Conservation (phyloP, 2,329 filamentous ascomycete species). For the Apiospora malaysiana region DNA sequence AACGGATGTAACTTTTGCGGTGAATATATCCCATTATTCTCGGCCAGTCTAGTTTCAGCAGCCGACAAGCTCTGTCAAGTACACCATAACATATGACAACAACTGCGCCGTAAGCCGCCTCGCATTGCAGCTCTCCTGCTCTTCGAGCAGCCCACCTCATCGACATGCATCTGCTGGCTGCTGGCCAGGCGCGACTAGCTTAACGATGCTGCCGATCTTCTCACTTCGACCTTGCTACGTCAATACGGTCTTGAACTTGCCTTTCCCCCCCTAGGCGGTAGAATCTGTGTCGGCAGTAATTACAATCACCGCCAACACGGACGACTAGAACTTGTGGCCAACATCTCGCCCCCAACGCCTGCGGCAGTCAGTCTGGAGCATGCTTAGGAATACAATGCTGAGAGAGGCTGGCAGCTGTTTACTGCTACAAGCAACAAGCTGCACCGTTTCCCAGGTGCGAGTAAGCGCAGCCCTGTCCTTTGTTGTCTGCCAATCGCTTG, state of each 20-base stretch:
- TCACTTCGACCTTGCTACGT: background rate
- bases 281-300: background rate
- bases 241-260: background rate
- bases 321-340: background rate
- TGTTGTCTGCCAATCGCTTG: background rate
- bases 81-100: background rate
- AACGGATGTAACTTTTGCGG: slow-evolving; percentile 6
- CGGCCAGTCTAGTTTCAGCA: background rate
- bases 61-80: background rate
- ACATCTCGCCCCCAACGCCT: background rate
- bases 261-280: background rate
- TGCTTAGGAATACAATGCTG: background rate
- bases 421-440: background rate
- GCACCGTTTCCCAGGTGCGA: background rate
- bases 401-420: background rate
- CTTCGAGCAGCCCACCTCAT: background rate
- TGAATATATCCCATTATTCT: background rate
- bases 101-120: background rate
- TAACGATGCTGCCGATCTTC: background rate
- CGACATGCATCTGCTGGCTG: background rate
- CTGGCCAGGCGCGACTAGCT: background rate
- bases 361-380: background rate
- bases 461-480: background rate
- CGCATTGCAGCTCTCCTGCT: background rate
- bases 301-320: background rate